Percentiles rank a stretch among this genome's conserved stretches.
Conservation (phyloP, 2,329 filamentous ascomycete species). For the Ramularia endophylla region DNA sequence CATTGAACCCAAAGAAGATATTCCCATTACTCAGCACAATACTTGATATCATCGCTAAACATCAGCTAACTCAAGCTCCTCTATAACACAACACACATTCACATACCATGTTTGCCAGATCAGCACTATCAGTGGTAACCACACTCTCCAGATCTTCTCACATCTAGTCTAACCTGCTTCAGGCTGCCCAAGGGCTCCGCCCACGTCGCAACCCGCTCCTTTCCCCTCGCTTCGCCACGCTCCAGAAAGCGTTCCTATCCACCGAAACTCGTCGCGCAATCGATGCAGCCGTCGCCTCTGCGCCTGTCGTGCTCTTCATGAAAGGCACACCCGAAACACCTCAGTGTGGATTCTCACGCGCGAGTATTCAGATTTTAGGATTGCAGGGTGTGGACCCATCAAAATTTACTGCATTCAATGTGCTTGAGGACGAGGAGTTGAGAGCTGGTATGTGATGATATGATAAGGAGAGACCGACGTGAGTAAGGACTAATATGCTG, state of each 20-base stretch:
- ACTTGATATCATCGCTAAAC: conserved; percentile 3
- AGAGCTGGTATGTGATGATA: conserved; percentile 57
- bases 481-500: background rate
- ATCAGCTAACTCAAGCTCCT: conserved; percentile 8
- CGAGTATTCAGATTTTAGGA: conserved; percentile 89
- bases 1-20: no score
- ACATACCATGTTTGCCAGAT: conserved; percentile 27
- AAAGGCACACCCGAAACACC: conserved; percentile 96
- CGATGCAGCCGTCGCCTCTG: conserved; percentile 78
- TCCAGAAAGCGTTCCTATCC: conserved; percentile 65
- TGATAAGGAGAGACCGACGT: conserved; percentile 1
- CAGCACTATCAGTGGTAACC: conserved; percentile 23
- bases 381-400: conserved; percentile 89
- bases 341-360: conserved; percentile 94
- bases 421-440: conserved; percentile 84
- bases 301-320: conserved; percentile 97
- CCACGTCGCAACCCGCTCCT: conserved; percentile 36
- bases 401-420: conserved; percentile 98
- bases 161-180: conserved; percentile 26
- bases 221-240: conserved; percentile 40
- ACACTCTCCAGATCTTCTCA: background rate
- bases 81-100: conserved; percentile 10
- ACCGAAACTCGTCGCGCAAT: conserved; percentile 75
- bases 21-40: background rate
- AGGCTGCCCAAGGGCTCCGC: conserved; percentile 42